Evolutionary conservation across 2,329 filamentous ascomycete genomes (phyloP), one percentile per base, ranked within the genome.

Genomic region (Trichoderma gracile): DNA sequence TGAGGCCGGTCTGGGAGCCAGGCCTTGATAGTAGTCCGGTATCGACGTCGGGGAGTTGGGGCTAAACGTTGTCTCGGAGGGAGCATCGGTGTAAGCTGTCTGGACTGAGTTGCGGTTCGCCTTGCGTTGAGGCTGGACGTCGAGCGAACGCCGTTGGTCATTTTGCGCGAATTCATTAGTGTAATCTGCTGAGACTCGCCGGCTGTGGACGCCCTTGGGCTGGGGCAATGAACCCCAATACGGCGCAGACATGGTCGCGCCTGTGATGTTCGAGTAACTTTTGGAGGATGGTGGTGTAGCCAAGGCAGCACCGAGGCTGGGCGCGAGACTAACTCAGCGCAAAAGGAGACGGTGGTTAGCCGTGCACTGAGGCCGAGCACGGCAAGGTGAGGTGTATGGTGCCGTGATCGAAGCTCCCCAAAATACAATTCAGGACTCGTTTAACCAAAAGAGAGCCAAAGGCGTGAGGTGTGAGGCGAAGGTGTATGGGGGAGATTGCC

Each of bases 151-250:
- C 69, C 73, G 71, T 64, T 71, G 72, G 68, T 75, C 73, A 68
- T 69, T 71, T 62, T 68, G 62, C 63, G 70, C 66, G 67, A 73
- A 70, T 67, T 75, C 71, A 67, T 70, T 71, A 68, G 60, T 56
- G 62, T 69, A 64, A 50, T 66, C 47, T 63, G 72, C 68, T 68
- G 73, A 73, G 67, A 70, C 72, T 71, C 78, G 78, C 69, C 78
- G 78, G 67, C 72, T 69, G 60, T 71, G 75, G 70, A 72, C 67
- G 69, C 78, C 72, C 69, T 80, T 82, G 58, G 82, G 76, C 67
- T 79, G 75, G 66, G 85, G 84, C 67, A 87, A 77, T 72, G 84
- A 76, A 73, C 84, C 84, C 84, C 84, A 86, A 77, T 86, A 87
- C 45, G 82, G 81, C 42, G 59, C 59, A 62, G 81, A 76, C 80